Evolutionary conservation across 2,329 filamentous ascomycete species (phyloP).

Genomic region (Corynespora cassiicola): DNA sequence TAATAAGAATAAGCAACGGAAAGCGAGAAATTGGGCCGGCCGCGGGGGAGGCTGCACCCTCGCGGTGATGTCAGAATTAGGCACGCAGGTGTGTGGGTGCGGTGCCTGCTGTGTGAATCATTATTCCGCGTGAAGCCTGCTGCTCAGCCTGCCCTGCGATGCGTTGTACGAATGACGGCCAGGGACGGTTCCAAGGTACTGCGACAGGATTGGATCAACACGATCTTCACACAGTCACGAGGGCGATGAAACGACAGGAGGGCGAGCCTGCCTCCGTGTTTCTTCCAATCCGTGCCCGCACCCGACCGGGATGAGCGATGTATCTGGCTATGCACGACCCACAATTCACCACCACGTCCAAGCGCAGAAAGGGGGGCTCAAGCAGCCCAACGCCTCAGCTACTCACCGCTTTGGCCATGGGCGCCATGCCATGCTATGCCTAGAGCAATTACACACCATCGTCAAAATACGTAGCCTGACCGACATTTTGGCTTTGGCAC

Average conservation of each 20-base stretch:
- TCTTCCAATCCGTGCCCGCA: slow-evolving; percentile 39
- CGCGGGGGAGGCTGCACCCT: slow-evolving; percentile 9
- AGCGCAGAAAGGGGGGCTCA: slow-evolving; percentile 36
- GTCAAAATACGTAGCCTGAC: slow-evolving; percentile 49
- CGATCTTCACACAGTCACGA: slow-evolving; percentile 47
- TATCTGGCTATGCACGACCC: slow-evolving; percentile 46
- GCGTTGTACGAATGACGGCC: slow-evolving; percentile 27
- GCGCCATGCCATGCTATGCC: slow-evolving; percentile 33
- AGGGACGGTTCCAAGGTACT: slow-evolving; percentile 26
- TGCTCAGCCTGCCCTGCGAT: slow-evolving; percentile 22
- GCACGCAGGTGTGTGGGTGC: too few relatives aligned
- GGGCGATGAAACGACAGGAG: slow-evolving; percentile 47
- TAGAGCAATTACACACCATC: slow-evolving; percentile 49
- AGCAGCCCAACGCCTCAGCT: slow-evolving; percentile 47
- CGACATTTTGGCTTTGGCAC: slow-evolving; percentile 45
- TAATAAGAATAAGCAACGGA: slow-evolving; percentile 32
- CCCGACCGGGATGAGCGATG: slow-evolving; percentile 44
- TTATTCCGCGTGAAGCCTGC: slow-evolving; percentile 17
- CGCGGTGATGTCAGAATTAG: slow-evolving; percentile 44
- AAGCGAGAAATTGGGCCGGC: slow-evolving; percentile 10
- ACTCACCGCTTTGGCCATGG: slow-evolving; percentile 47
- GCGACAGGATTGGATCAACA: slow-evolving; percentile 42
- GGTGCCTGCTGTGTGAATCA: slow-evolving; percentile 18
- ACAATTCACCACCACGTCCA: slow-evolving; percentile 29
- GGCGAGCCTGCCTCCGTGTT: slow-evolving; percentile 43